Evolutionary conservation across 2,329 filamentous ascomycete genomes (phyloP), one percentile per base, ranked within the genome.

Genomic region (Scedosporium aurantiacum): DNA sequence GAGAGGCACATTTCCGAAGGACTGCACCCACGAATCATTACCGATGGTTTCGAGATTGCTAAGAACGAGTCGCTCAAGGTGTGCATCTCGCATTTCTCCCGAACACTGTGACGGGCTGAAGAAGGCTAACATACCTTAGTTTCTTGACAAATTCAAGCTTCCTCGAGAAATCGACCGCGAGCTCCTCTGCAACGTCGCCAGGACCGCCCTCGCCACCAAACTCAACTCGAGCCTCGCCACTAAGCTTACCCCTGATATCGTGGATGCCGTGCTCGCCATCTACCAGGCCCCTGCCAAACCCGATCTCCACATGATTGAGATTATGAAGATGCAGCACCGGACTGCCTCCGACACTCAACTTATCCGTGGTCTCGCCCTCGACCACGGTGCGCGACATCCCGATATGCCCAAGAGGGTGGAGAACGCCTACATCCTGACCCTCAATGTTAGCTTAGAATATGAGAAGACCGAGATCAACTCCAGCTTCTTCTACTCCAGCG

Each of bases 271-370:
- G 57, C 86, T 99, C 62, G 85, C 94, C 66, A 99, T 99, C 73
- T 92, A 97, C 79, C 83, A 91, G 73, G 80, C 90, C 18, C 90
- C 90, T 27, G 86, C 85, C 65, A 97, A 97, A 79, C 95, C 95
- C 62, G 94, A 99, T 76, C 77, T 99, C 70, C 93, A 97, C 80
- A 99, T 99, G 94, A 83, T 99, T 67, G 94, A 99, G 77, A 97
- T 99, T 70, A 99, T 99, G 94, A 97, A 96, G 74, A 97, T 99
- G 93, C 94, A 99, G 79, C 94, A 99, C 79, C 89, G 93, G 68
- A 91, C 90, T 60, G 92, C 93, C 63, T 90, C 94, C 37, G 94
- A 99, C 75, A 99, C 94, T 62, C 91, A 96, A 75, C 85, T 99
- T 63, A 97, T 99, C 74, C 86, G 89, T 66, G 94, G 94, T 63